A percentile compares a stretch with the other conserved stretches of the same genome.
Conservation (phyloP, 768 basidiomycete species). For the Lepiota brunneoincarnata region DNA sequence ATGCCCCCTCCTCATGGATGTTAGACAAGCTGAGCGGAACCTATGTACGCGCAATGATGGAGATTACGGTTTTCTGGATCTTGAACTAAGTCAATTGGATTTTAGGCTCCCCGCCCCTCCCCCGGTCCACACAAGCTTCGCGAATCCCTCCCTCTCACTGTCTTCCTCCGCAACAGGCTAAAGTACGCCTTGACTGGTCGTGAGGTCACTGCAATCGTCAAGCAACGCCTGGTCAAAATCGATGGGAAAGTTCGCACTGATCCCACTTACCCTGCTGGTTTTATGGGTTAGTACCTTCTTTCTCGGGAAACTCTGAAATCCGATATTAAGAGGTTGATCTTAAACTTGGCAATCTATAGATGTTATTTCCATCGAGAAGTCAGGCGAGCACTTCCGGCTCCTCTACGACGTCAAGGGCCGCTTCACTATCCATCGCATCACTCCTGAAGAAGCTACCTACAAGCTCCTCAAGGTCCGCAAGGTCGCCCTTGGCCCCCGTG, state of each 20-base stretch:
- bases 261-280: slow-evolving; percentile 93
- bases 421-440: slow-evolving; percentile 99
- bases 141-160: slow-evolving; percentile 94
- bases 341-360: slow-evolving; percentile 43
- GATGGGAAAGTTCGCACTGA: slow-evolving; percentile 99
- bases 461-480: slow-evolving; percentile 94
- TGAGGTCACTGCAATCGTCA: slow-evolving; percentile 94
- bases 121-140: slow-evolving; percentile 99
- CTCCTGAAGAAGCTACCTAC: slow-evolving; percentile 93
- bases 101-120: slow-evolving; percentile 91
- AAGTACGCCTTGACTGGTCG: slow-evolving; percentile 98
- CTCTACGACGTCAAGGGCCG: slow-evolving; percentile 99
- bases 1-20: slow-evolving; percentile 99
- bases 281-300: slow-evolving; percentile 71
- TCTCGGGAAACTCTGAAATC: background rate
- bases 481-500: slow-evolving; percentile 88
- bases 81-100: slow-evolving; percentile 13
- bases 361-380: slow-evolving; percentile 96
- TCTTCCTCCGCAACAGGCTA: slow-evolving; percentile 98
- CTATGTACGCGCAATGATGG: slow-evolving; percentile 52
- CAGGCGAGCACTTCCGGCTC: slow-evolving; percentile 98
- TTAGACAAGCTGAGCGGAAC: slow-evolving; percentile 97
- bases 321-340: background rate
- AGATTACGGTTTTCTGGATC: background rate
- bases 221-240: slow-evolving; percentile 96